phyloP scores from a whole-genome alignment of 2,329 filamentous ascomycete genomes.

The Claviceps monticola region DNA sequence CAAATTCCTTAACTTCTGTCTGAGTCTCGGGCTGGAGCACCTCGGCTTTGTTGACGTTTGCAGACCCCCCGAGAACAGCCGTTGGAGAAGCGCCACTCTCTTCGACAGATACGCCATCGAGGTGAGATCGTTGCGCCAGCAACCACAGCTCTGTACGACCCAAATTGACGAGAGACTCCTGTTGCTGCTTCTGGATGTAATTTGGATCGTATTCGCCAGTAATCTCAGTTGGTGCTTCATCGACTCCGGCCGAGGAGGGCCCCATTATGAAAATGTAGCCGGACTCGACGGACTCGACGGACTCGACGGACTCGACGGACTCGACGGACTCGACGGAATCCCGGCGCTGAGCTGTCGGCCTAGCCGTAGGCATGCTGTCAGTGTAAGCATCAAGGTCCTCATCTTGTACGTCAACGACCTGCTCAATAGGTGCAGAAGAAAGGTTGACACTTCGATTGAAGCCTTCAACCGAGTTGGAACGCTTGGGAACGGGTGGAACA shows the following conservation, averaged over 20 bases:
- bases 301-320: slow-evolving; percentile 18
- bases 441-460: slow-evolving; percentile 25
- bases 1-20: slow-evolving; percentile 15
- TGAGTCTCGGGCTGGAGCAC: not conserved
- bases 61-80: slow-evolving; percentile 20
- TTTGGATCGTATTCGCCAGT: slow-evolving; percentile 59
- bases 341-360: slow-evolving; percentile 26
- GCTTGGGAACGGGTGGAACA: slow-evolving; percentile 21
- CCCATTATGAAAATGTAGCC: slow-evolving; percentile 6
- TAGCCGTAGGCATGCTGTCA: slow-evolving; percentile 54
- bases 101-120: slow-evolving; percentile 47
- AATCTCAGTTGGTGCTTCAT: slow-evolving; percentile 50
- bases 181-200: slow-evolving; percentile 60
- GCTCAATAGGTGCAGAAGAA: slow-evolving; percentile 44
- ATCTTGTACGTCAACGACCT: slow-evolving; percentile 43
- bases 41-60: slow-evolving; percentile 17
- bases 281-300: slow-evolving; percentile 18
- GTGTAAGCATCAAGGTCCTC: slow-evolving; percentile 29
- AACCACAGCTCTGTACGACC: slow-evolving; percentile 84
- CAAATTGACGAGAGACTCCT: slow-evolving; percentile 57
- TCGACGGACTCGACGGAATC: slow-evolving; percentile 19
- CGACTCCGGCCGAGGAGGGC: slow-evolving; percentile 22
- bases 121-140: slow-evolving; percentile 63
- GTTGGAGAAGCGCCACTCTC: slow-evolving; percentile 23
- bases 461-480: slow-evolving; percentile 23